Conservation (phyloP, 768 basidiomycete species). For the Neoboletus brunneissimus region DNA sequence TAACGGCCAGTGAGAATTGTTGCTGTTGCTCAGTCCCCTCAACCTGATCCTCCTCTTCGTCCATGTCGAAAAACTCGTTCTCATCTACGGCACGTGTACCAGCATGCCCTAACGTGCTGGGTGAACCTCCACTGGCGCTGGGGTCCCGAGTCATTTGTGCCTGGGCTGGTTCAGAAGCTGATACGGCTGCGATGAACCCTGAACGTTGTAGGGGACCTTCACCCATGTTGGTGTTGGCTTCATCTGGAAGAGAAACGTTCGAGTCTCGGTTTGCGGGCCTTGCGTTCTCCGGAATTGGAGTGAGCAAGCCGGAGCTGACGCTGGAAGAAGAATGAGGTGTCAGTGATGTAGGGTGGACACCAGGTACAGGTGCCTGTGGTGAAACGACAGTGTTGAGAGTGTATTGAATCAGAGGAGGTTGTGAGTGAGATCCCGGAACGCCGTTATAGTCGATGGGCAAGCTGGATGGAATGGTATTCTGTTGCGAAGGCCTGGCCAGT, state of each 20-base stretch:
- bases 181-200: background rate
- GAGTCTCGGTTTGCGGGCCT: constrained; percentile 59
- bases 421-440: constrained; percentile 5
- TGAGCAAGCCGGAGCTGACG: constrained; percentile 15
- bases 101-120: constrained; percentile 11
- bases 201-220: constrained; percentile 64
- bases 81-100: constrained; percentile 28
- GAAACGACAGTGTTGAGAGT: constrained; percentile 22
- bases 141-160: background rate
- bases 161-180: background rate
- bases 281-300: constrained; percentile 31
- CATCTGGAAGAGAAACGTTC: constrained; percentile 69
- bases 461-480: background rate
- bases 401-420: constrained; percentile 8
- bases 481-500: constrained; percentile 9
- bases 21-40: constrained; percentile 17
- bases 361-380: constrained; percentile 9
- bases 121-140: constrained; percentile 1
- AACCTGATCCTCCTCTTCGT: constrained; percentile 33
- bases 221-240: constrained; percentile 63
- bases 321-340: constrained; percentile 22
- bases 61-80: constrained; percentile 66
- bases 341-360: constrained; percentile 13
- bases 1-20: constrained; percentile 4
- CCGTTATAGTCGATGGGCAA: constrained; percentile 1